phyloP scores from a whole-genome alignment of 2,329 filamentous ascomycete genomes.

The Aspergillus nomiae region DNA sequence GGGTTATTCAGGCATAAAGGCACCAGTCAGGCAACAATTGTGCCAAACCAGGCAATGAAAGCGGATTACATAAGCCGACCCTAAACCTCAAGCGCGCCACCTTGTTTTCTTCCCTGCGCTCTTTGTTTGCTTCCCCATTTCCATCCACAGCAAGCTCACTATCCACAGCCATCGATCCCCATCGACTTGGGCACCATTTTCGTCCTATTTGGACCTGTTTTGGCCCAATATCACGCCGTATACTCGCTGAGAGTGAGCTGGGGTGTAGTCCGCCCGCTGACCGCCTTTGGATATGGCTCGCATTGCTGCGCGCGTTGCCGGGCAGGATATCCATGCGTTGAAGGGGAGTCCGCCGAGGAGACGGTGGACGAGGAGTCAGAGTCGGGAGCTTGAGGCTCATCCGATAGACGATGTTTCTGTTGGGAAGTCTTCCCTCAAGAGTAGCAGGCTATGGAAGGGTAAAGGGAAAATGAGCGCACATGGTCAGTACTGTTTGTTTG shows the following conservation, averaged over 20 bases:
- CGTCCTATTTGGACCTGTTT: neutral
- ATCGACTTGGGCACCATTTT: neutral
- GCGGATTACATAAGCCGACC: neutral
- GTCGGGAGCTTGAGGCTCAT: slow-evolving; percentile 33
- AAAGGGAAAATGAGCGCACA: slow-evolving; percentile 7
- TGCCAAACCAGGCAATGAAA: neutral
- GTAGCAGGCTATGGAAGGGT: neutral
- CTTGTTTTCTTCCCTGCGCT: neutral
- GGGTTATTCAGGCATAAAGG: neutral
- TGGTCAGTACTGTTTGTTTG: slow-evolving; percentile 1
- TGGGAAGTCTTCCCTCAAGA: neutral
- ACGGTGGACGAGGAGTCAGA: slow-evolving; percentile 42
- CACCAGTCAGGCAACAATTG: neutral
- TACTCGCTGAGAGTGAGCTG: too few species aligned
- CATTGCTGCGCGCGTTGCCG: neutral
- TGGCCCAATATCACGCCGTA: neutral
- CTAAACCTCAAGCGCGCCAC: neutral
- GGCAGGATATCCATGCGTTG: neutral
- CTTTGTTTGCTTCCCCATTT: neutral
- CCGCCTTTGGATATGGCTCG: slow-evolving; percentile 2
- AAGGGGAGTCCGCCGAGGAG: slow-evolving; percentile 13
- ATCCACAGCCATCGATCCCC: neutral
- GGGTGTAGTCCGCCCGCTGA: neutral
- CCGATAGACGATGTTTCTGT: slow-evolving; percentile 1
- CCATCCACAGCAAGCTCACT: neutral